phyloP scores from a whole-genome alignment of 2,329 filamentous ascomycete genomes.

The Hymenotorrendiella dingleyae region DNA sequence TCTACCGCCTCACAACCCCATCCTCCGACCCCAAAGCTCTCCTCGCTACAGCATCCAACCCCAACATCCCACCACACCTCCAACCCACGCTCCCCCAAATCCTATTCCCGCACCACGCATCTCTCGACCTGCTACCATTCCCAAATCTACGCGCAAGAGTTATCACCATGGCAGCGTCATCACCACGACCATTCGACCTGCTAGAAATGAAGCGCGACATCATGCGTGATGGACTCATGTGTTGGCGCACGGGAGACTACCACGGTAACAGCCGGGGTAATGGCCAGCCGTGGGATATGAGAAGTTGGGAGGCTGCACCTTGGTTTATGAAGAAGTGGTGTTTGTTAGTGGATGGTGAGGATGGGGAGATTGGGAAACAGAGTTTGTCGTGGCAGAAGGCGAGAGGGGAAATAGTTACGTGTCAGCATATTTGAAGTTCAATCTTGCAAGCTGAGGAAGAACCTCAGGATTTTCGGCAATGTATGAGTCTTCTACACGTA shows the following conservation, averaged over 20 bases:
- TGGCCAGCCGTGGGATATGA: constrained; percentile 33
- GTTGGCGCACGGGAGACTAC: constrained; percentile 18
- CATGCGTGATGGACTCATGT: constrained; percentile 14
- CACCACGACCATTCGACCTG: constrained; percentile 6
- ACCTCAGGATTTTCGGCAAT: too few relatives aligned
- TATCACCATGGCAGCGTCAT: constrained; percentile 1
- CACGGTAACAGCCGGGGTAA: constrained; percentile 7
- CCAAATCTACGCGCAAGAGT: constrained; percentile 25
- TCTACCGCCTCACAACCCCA: constrained; percentile 25
- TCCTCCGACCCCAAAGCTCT: constrained; percentile 19
- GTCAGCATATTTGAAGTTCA: too few relatives aligned
- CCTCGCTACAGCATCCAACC: constrained; percentile 13
- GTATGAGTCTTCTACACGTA: too few relatives aligned
- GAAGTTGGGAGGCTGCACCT: constrained; percentile 20
- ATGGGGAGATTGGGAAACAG: not conserved
- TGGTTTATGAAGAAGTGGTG: constrained; percentile 30
- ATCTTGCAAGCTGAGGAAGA: too few relatives aligned
- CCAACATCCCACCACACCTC: constrained; percentile 12
- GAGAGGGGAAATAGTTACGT: too few relatives aligned
- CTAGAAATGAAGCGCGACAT: constrained; percentile 13
- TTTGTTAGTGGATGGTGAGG: not conserved
- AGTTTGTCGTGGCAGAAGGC: too few relatives aligned
- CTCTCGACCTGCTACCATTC: constrained; percentile 33
- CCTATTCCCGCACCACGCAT: constrained; percentile 30
- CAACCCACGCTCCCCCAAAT: constrained; percentile 29